Base-by-base conservation (phyloP, 495 filamentous ascomycete genomes). In the Neurospora sp. region DNA sequence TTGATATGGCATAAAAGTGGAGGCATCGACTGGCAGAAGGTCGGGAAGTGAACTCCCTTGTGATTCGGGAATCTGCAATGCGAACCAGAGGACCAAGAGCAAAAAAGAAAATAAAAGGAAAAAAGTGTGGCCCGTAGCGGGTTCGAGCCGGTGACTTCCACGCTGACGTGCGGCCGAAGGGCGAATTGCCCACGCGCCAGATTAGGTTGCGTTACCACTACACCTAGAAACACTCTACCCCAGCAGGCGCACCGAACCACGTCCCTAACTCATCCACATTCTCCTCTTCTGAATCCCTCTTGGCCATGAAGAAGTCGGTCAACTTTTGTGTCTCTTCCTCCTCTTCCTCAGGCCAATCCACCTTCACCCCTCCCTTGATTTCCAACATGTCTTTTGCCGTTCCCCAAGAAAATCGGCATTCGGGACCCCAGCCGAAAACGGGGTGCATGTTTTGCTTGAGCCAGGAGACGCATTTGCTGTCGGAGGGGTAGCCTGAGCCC, bases 351-450 rank as follows among this genome's bases (percentile, higher is more conserved):
- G 93, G 92, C 96, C 96, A 99, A 44, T 97, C 94, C 2, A 96
- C 92, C 73, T 87, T 90, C 40, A 89, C 83, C 16, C 88, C 82
- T 35, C 80, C 85, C 80, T 73, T 88, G 86, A 81, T 78, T 73
- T 98, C 96, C 1, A 99, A 80, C 89, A 98, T 88, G 79, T 98
- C 94, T 80, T 94, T 98, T 11, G 91, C 92, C 1, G 96, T 98
- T 8, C 92, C 92, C 96, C 96, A 99, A 78, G 93, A 96, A 75
- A 98, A 98, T 41, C 96, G 86, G 78, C 92, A 94, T 82, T 97
- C 93, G 27, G 87, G 89, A 2, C 94, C 93, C 96, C 96, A 99
- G 16, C 96, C 96, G 84, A 98, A 99, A 0, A 98, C 85, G 16
- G 92, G 92, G 74, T 99, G 90, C 91, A 97, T 97, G 75, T 93